A percentile compares a stretch with the other conserved stretches of the same genome.
phyloP scores from a whole-genome alignment of 129 eudicot species.

The Centella asiatica region DNA sequence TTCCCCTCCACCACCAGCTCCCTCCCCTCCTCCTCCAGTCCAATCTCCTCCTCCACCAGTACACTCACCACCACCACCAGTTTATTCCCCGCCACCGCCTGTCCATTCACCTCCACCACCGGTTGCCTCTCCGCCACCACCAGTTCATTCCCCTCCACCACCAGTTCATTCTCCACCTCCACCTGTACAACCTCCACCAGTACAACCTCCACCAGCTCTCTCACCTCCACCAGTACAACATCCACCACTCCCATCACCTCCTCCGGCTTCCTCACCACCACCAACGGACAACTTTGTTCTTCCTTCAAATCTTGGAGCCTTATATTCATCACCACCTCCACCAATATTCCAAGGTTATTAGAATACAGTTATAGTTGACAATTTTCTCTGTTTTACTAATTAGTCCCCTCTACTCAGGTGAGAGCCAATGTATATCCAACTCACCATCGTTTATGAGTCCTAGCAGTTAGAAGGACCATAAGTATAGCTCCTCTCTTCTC shows the following conservation, averaged over 20 bases:
- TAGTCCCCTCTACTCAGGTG: too few relatives aligned
- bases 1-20: slow-evolving; percentile 11
- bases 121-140: slow-evolving; percentile 21
- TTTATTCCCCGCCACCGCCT: slow-evolving; percentile 19
- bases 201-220: slow-evolving; percentile 22
- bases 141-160: slow-evolving; percentile 15
- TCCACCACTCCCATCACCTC: slow-evolving; percentile 12
- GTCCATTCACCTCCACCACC: slow-evolving; percentile 12
- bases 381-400: too few relatives aligned
- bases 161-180: slow-evolving; percentile 28
- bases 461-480: too few relatives aligned
- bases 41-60: slow-evolving; percentile 10
- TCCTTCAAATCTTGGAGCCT: slow-evolving; percentile 31
- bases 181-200: slow-evolving; percentile 13
- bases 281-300: slow-evolving; percentile 16
- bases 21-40: slow-evolving; percentile 12
- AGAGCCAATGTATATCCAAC: too few relatives aligned
- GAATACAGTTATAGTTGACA: too few relatives aligned
- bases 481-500: too few relatives aligned
- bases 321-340: slow-evolving; percentile 52
- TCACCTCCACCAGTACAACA: slow-evolving; percentile 21
- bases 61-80: not conserved
- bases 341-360: slow-evolving; percentile 42
- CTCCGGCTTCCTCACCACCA: slow-evolving; percentile 1
- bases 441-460: too few relatives aligned